Base-by-base conservation (phyloP, 768 basidiomycete species). In the Amanita inopinata region DNA sequence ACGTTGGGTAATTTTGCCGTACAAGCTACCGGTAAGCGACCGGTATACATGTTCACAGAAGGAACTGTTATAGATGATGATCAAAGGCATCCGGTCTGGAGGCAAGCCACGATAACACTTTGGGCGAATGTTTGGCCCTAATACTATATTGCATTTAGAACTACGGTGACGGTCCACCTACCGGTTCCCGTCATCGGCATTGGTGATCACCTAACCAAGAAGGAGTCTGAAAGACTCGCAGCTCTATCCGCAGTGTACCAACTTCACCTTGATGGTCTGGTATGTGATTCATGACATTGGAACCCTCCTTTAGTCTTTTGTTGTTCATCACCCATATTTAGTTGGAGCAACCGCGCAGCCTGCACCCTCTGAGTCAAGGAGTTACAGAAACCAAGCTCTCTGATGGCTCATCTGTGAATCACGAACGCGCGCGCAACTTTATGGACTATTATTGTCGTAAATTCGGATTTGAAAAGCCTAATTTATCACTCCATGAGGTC, bases 381-480 rank as follows among this genome's bases (percentile, higher is more conserved):
- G 37, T 34, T 20, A 56, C 49, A 0, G 54, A 60, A 19, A 47
- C 58, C 25, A 47, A 48, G 6, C 65, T 92, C 8, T 74, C 79
- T 2, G 83, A 90, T 53, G 77, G 78, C 18, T 69, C 75, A 8
- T 53, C 61, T 15, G 73, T 92, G 48, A 64, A 64, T 5, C 80
- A 80, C 38, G 85, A 88, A 39, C 72, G 73, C 39, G 89, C 90
- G 2, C 77, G 83, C 37, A 77, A 74, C 46, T 97, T 97, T 66
- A 92, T 96, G 83, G 92, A 93, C 49, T 97, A 85, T 58, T 97
- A 97, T 53, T 94, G 91, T 56, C 74, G 78, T 33, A 70, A 78
- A 25, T 96, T 78, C 57, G 64, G 66, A 18, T 92, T 92, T 53
- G 67, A 71, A 7, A 75, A 73, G 48, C 88, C 89, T 2, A 82